These are phyloP conservation scores for Lepidium aucheri DNA, from an alignment of 345 rosid species.

Conservation along the genomic window DNA sequence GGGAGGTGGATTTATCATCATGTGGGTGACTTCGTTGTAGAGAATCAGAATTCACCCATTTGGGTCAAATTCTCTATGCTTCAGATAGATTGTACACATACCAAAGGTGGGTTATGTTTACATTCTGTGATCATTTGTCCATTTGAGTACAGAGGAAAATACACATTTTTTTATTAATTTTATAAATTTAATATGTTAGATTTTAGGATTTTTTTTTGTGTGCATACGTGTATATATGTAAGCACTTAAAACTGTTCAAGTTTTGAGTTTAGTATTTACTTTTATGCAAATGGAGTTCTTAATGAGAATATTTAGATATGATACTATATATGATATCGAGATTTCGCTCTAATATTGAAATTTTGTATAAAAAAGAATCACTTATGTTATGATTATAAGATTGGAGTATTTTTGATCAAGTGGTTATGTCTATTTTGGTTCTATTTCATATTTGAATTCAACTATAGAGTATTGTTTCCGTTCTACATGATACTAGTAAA, in stretches of 20 bases:
- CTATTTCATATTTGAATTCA: no score
- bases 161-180: not conserved
- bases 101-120: slow-evolving; percentile 86
- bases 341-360: no score
- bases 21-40: slow-evolving; percentile 64
- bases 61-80: slow-evolving; percentile 75
- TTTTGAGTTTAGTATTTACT: not conserved
- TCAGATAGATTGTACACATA: slow-evolving; percentile 96
- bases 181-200: not conserved
- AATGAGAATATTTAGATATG: not conserved
- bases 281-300: not conserved
- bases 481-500: no score
- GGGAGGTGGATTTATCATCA: slow-evolving; percentile 73
- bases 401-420: no score
- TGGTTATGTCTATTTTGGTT: no score
- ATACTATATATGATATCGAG: no score
- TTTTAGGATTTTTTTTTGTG: slow-evolving; percentile 1
- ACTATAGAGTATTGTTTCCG: no score
- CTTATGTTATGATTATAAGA: no score
- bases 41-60: slow-evolving; percentile 22
- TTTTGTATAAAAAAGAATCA: no score
- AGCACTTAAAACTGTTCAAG: not conserved
- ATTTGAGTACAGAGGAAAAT: slow-evolving; percentile 34
- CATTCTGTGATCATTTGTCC: slow-evolving; percentile 73
- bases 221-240: not conserved